Percentiles rank a stretch among this genome's conserved stretches.
Conservation (phyloP, 2,329 filamentous ascomycete species). For the Teratosphaeria viscida region DNA sequence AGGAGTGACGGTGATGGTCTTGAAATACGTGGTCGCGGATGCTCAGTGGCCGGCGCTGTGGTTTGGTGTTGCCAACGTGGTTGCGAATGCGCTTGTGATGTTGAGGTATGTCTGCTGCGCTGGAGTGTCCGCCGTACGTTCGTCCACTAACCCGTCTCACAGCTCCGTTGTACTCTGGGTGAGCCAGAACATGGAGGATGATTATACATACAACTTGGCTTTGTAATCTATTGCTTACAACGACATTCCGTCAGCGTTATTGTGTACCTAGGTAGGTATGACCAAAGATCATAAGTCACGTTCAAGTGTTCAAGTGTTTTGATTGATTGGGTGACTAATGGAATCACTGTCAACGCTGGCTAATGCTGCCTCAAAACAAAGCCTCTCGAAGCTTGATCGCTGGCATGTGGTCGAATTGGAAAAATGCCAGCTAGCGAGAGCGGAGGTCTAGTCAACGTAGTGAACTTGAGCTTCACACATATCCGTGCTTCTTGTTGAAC, state of each 20-base stretch:
- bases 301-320: no score
- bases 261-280: not conserved
- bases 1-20: conserved; percentile 55
- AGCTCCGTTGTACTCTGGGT: conserved; percentile 58
- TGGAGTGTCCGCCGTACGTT: not conserved
- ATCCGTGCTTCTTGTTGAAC: conserved; percentile 26
- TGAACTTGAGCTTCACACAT: conserved; percentile 2
- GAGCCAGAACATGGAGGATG: conserved; percentile 62
- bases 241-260: not conserved
- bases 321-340: no score
- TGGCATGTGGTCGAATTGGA: no score
- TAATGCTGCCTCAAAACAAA: no score
- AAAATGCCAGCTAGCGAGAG: no score
- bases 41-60: conserved; percentile 53
- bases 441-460: not conserved
- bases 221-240: conserved; percentile 31
- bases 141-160: conserved; percentile 18
- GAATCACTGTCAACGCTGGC: no score
- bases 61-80: conserved; percentile 56
- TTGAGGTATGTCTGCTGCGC: conserved; percentile 43
- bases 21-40: conserved; percentile 55
- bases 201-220: conserved; percentile 60
- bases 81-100: conserved; percentile 57
- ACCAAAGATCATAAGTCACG: not conserved
- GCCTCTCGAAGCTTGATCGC: no score